A percentile compares a stretch with the other conserved stretches of the same genome.
Evolutionary conservation across 164 flowering plant genomes (phyloP).

Genomic region (Magnolia changhungtana): DNA sequence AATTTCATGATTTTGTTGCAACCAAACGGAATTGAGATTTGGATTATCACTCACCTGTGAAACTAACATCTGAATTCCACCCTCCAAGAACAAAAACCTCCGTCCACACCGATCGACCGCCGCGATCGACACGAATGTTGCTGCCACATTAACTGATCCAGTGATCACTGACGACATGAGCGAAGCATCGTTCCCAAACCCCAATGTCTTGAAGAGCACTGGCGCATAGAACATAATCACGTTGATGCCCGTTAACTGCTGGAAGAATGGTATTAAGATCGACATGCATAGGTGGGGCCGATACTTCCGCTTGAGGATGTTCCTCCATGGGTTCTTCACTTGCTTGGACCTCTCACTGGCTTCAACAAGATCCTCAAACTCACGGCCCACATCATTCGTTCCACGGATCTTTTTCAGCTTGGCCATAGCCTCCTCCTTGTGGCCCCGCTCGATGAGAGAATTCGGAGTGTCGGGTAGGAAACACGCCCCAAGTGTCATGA

Average conservation of each 20-base stretch:
- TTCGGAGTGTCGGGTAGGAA: conserved; percentile 18
- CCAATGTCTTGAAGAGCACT: conserved; percentile 17
- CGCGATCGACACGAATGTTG: conserved; percentile 13
- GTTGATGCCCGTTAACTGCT: conserved; percentile 19
- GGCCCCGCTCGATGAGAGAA: conserved; percentile 12
- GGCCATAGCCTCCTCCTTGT: conserved; percentile 1
- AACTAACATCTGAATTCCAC: conserved; percentile 19
- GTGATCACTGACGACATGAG: conserved; percentile 15
- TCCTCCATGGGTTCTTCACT: conserved; percentile 12
- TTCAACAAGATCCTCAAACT: conserved; percentile 3
- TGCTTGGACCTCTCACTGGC: conserved; percentile 9
- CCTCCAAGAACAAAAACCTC: conserved; percentile 8
- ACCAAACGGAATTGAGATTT: not conserved
- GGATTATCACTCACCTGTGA: conserved; percentile 4
- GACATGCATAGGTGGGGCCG: conserved; percentile 16
- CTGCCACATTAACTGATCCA: conserved; percentile 15
- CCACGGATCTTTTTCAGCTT: conserved; percentile 11
- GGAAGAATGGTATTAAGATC: conserved; percentile 14
- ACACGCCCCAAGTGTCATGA: conserved; percentile 12
- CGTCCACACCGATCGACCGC: conserved; percentile 8
- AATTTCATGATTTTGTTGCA: not conserved
- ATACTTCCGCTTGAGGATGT: conserved; percentile 13
- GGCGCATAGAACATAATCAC: conserved; percentile 23
- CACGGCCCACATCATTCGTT: conserved; percentile 7
- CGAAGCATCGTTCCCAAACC: conserved; percentile 19